Conservation (phyloP, 1,284 basidiomycete species). For the Cutaneotrichosporon sp. region DNA sequence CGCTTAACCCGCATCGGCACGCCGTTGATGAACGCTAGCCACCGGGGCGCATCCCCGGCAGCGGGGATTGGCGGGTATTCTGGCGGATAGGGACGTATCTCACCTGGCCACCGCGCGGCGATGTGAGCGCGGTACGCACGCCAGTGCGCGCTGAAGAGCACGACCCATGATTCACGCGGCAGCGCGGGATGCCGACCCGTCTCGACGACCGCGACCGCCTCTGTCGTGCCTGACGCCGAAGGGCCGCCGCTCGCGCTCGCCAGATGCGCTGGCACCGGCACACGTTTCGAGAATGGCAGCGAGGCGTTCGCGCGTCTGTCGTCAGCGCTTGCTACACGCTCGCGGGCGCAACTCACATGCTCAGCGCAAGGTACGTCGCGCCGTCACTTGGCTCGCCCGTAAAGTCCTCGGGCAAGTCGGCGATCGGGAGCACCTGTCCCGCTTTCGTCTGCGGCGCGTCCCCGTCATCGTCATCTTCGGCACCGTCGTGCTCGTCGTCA, state of each 20-base stretch:
- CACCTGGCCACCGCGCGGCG: constrained; percentile 11
- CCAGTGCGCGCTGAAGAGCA: constrained; percentile 32
- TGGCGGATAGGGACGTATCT: constrained; percentile 11
- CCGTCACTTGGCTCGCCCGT: constrained; percentile 32
- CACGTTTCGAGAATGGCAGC: constrained; percentile 30
- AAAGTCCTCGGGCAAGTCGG: constrained; percentile 30
- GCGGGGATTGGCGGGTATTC: constrained; percentile 20
- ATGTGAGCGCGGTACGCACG: constrained; percentile 11
- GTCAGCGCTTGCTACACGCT: too few relatives aligned
- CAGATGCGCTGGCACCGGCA: constrained; percentile 6
- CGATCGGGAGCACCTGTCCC: constrained; percentile 32
- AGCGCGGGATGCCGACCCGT: constrained; percentile 19
- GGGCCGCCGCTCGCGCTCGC: too few relatives aligned
- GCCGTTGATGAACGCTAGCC: constrained; percentile 17
- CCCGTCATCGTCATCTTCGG: constrained; percentile 6
- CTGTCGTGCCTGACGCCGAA: background rate
- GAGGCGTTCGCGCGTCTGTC: constrained; percentile 21
- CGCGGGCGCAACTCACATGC: constrained; percentile 23
- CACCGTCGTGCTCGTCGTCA: background rate
- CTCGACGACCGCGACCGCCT: background rate
- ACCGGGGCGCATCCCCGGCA: constrained; percentile 8
- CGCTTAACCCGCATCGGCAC: background rate
- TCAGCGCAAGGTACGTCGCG: constrained; percentile 36
- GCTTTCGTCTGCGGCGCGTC: background rate
- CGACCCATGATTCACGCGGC: constrained; percentile 32